These are phyloP conservation scores for Stephania yunnanensis DNA, from an alignment of 164 flowering plant species.

Conservation along the genomic window DNA sequence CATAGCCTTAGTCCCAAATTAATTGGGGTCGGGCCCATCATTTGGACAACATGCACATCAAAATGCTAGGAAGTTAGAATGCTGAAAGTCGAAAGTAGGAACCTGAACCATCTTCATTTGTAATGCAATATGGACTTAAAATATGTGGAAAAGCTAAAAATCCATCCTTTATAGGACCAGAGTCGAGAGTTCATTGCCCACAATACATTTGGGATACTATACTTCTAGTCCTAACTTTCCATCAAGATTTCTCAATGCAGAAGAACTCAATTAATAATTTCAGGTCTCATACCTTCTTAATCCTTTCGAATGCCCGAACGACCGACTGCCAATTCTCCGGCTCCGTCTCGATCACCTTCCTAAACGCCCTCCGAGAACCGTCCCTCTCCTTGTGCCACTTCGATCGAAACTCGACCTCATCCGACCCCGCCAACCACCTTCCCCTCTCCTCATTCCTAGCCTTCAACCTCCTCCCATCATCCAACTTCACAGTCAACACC, in stretches of 20 bases:
- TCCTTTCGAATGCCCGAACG: conserved; percentile 66
- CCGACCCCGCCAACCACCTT: conserved; percentile 54
- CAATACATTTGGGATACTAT: neutral
- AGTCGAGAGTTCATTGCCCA: neutral
- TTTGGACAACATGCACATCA: no score
- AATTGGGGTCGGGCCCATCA: no score
- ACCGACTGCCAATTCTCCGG: conserved; percentile 95
- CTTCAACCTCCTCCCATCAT: conserved; percentile 76
- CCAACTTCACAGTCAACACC: conserved; percentile 82
- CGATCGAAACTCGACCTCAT: conserved; percentile 42
- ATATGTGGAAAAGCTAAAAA: neutral
- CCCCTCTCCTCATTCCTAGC: conserved; percentile 45
- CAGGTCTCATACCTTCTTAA: conserved; percentile 58
- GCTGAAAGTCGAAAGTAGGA: neutral
- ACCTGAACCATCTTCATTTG: neutral
- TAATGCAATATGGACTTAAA: neutral
- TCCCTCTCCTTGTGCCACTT: conserved; percentile 86
- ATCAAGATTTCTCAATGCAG: neutral
- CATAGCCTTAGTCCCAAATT: no score
- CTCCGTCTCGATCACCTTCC: conserved; percentile 59
- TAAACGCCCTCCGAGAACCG: conserved; percentile 39
- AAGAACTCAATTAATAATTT: neutral
- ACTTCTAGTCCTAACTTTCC: neutral
- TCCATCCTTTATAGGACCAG: neutral
- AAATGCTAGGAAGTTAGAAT: no score